These are phyloP conservation scores for Coprinopsis marcescibilis DNA, from an alignment of 768 basidiomycete genomes.

Conservation along the genomic window DNA sequence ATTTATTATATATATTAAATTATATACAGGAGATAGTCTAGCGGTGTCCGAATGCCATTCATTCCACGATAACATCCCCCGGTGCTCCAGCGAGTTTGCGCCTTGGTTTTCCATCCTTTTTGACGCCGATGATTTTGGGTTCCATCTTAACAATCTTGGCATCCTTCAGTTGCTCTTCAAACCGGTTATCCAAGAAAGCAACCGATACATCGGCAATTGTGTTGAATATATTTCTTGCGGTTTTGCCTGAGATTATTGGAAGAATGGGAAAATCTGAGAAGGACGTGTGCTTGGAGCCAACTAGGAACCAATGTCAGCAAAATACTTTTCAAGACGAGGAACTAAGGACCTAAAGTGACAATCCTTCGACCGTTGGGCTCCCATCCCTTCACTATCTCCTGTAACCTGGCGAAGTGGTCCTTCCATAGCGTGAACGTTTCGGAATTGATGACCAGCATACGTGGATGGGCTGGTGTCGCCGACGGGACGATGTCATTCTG, in stretches of 20 bases:
- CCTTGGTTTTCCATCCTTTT: conserved; percentile 40
- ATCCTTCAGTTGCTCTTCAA: conserved; percentile 28
- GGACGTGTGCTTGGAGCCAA: conserved; percentile 37
- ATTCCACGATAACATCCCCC: conserved; percentile 40
- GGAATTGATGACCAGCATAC: conserved; percentile 67
- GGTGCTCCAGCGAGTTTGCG: conserved; percentile 35
- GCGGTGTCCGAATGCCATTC: conserved; percentile 6
- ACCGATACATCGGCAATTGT: conserved; percentile 32
- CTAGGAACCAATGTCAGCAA: conserved; percentile 21
- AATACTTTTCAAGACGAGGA: not conserved
- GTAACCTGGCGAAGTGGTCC: conserved; percentile 58
- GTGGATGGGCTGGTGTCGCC: conserved; percentile 20
- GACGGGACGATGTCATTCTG: conserved; percentile 10
- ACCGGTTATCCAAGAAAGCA: conserved; percentile 35
- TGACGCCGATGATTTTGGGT: conserved; percentile 33
- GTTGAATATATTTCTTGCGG: conserved; percentile 28
- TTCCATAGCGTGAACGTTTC: conserved; percentile 77
- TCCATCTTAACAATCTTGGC: conserved; percentile 32
- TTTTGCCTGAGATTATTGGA: conserved; percentile 32
- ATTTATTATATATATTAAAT: no score
- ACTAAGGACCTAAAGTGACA: conserved; percentile 41
- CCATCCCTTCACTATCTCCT: conserved; percentile 52
- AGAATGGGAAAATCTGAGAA: conserved; percentile 46
- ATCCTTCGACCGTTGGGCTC: conserved; percentile 36
- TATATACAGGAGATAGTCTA: not conserved